Evolutionary conservation across 2,329 filamentous ascomycete genomes (phyloP), one percentile per base, ranked within the genome.

Genomic region (Cladosporium sphaerospermum): DNA sequence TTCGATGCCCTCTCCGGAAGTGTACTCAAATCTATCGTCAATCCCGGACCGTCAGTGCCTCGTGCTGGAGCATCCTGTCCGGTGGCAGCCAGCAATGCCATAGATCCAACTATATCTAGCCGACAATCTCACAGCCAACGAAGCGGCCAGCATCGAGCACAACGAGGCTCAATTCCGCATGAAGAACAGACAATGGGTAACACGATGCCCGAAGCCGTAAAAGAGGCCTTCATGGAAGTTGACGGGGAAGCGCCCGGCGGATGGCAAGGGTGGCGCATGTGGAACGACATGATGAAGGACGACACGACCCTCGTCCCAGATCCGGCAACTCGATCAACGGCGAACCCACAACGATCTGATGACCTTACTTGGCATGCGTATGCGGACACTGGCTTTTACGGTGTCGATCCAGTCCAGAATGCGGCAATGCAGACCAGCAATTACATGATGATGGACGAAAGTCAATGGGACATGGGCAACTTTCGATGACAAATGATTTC

Each of bases 251-350:
- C 50, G n/a, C 50, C 50, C 2, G 50, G 50, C 5, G 50, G 50
- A 7, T 53, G 50, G 50, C 50, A 53, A 37, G 50, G 42, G 11
- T 45, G 50, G 42, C 39, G 42, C 10, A 53, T 53, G 50, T 53
- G 42, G 42, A 40, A 53, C 11, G 50, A 53, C 34, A 45, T 53
- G 50, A 43, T 53, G 19, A 14, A 11, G 5, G 48, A 43, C 18
- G 40, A 51, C n/a, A 40, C 40, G 2, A 44, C 40, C 19, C 16
- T 44, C 9, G 39, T 42, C 11, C 39, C 39, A 32, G 37, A 50
- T 16, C 47, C 47, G 11, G 16, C 47, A 23, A 36, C 40, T 4
- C 23, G 18, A 5, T 18, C 23, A 5, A 23, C n/a, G 23, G 46
- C n/a, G 8, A 8, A n/a, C 8, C 23, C 23, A 7, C 13, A n/a